Conservation (phyloP, 139 green algal genomes). For the Chlorella sp. region DNA sequence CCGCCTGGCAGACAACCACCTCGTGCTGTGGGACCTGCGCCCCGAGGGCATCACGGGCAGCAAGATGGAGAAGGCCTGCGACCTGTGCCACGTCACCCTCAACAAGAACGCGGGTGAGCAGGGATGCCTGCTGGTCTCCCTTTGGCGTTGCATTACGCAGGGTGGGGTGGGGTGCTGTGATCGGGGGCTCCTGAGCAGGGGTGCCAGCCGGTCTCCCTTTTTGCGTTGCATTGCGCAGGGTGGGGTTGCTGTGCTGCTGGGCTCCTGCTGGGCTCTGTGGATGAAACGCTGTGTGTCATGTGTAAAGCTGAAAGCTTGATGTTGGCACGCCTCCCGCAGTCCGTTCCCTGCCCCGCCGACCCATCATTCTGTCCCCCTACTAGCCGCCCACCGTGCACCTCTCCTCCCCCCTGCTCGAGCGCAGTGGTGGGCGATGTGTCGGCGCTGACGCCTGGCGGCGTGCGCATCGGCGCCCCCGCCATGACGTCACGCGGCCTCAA, state of each 20-base stretch:
- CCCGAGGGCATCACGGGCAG: constrained; percentile 81
- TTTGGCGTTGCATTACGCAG: no score
- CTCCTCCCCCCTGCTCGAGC: no score
- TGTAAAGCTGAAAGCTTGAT: no score
- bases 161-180: neutral
- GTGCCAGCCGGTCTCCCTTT: no score
- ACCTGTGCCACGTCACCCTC: constrained; percentile 89
- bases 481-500: constrained; percentile 84
- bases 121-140: neutral
- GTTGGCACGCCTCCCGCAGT: no score
- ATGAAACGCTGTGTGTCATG: no score
- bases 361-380: neutral
- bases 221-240: no score
- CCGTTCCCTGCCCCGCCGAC: no score
- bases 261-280: no score
- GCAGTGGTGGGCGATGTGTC: constrained; percentile 83
- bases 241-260: no score
- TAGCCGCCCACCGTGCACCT: neutral
- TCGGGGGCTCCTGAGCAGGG: no score
- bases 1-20: constrained; percentile 77
- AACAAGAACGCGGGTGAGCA: constrained; percentile 87
- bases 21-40: constrained; percentile 90
- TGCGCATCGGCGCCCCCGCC: constrained; percentile 84
- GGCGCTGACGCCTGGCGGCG: constrained; percentile 82
- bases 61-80: constrained; percentile 90